Evolutionary conservation across 2,329 filamentous ascomycete genomes (phyloP).

Genomic region (Aspergillus fumigatus): DNA sequence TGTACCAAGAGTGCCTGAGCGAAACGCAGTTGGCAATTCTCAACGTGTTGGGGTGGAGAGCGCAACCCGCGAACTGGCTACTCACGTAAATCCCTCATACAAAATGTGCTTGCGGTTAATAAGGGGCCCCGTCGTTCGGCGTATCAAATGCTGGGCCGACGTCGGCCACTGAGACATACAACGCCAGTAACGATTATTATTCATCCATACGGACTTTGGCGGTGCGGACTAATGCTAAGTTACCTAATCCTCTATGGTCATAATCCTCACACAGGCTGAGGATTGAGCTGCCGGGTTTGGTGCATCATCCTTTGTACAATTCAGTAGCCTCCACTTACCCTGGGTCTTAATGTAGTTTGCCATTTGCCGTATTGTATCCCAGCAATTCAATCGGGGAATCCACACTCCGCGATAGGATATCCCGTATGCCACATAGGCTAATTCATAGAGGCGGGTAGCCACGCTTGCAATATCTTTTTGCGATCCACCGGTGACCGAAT

Average conservation of each 20-base stretch:
- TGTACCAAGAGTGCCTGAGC: not conserved
- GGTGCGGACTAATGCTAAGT: not conserved
- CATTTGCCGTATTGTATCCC: not conserved
- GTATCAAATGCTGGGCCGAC: not conserved
- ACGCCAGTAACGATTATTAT: not conserved
- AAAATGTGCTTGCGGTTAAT: conserved; percentile 1
- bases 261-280: not conserved
- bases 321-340: not conserved
- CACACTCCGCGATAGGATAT: not conserved
- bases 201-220: not conserved
- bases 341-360: not conserved
- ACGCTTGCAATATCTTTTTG: conserved; percentile 4
- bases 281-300: not conserved
- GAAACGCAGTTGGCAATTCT: not conserved
- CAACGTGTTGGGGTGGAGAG: not conserved
- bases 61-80: not conserved
- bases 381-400: not conserved
- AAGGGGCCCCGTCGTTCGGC: not conserved
- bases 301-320: not conserved
- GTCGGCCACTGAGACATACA: not conserved
- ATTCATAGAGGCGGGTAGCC: not conserved
- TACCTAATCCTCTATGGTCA: not conserved
- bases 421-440: not conserved
- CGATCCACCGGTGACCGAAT: conserved; percentile 11
- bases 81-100: conserved; percentile 20